Evolutionary conservation across 1,139 yeast species (phyloP).

Genomic region (Candida sp.): DNA sequence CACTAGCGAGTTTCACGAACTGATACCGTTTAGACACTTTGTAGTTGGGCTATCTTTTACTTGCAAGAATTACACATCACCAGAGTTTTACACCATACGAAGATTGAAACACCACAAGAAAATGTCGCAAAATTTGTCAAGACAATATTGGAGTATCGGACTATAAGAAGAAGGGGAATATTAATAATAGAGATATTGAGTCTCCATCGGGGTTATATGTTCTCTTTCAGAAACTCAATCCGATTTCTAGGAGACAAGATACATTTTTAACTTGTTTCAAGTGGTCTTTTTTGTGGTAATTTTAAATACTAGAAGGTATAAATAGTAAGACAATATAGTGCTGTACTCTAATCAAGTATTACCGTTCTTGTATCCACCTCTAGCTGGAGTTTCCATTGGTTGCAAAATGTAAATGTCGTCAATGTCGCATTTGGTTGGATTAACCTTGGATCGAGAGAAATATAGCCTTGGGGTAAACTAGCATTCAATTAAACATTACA

Average conservation of each 20-base stretch:
- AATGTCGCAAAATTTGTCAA: background rate
- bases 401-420: background rate
- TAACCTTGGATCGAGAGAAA: too few species aligned
- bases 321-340: too few species aligned
- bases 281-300: too few species aligned
- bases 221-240: too few species aligned
- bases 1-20: conserved; percentile 1
- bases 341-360: too few species aligned
- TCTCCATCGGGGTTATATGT: too few species aligned
- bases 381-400: background rate
- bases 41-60: background rate
- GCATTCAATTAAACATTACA: background rate
- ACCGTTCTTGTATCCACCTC: too few species aligned
- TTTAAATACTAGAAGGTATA: too few species aligned
- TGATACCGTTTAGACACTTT: background rate
- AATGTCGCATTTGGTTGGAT: background rate
- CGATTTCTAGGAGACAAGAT: too few species aligned
- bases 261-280: too few species aligned
- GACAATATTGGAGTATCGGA: background rate
- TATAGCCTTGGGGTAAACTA: background rate
- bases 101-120: background rate
- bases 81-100: background rate
- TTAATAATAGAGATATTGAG: too few species aligned
- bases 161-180: too few species aligned
- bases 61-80: background rate